Conservation (phyloP, 345 rosid genomes). For the Salix exigua region DNA sequence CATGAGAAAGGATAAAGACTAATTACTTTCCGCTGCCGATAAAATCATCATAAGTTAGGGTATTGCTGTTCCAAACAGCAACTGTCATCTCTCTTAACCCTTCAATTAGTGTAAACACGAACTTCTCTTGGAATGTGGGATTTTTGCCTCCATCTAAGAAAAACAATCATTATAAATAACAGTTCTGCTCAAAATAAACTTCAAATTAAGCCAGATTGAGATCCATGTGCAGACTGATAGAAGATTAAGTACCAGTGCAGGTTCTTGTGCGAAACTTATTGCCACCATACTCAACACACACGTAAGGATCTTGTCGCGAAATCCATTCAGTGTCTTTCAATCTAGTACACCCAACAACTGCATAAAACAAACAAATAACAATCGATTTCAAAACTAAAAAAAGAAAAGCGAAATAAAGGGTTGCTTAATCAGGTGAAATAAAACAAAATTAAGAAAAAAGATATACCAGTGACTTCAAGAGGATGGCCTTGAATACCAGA, state of each 20-base stretch:
- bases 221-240: not conserved
- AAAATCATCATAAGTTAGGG: slow-evolving; percentile 56
- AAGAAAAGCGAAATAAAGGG: not conserved
- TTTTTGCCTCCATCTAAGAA: slow-evolving; percentile 70
- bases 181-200: not conserved
- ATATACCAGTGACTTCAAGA: slow-evolving; percentile 72
- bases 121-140: slow-evolving; percentile 88
- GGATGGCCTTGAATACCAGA: slow-evolving; percentile 65
- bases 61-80: slow-evolving; percentile 64
- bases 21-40: slow-evolving; percentile 86
- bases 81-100: slow-evolving; percentile 67
- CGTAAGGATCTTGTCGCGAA: slow-evolving; percentile 35
- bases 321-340: slow-evolving; percentile 38
- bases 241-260: slow-evolving; percentile 21
- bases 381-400: not conserved
- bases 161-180: not conserved
- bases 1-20: not conserved
- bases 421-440: not conserved
- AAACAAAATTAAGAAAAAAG: not conserved
- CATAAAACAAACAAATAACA: not conserved
- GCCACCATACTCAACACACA: slow-evolving; percentile 32
- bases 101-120: slow-evolving; percentile 65
- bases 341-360: slow-evolving; percentile 27
- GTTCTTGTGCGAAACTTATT: slow-evolving; percentile 29
- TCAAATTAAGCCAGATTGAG: not conserved